Conservation (phyloP, 768 basidiomycete genomes). For the Leccinum barrowsii region DNA sequence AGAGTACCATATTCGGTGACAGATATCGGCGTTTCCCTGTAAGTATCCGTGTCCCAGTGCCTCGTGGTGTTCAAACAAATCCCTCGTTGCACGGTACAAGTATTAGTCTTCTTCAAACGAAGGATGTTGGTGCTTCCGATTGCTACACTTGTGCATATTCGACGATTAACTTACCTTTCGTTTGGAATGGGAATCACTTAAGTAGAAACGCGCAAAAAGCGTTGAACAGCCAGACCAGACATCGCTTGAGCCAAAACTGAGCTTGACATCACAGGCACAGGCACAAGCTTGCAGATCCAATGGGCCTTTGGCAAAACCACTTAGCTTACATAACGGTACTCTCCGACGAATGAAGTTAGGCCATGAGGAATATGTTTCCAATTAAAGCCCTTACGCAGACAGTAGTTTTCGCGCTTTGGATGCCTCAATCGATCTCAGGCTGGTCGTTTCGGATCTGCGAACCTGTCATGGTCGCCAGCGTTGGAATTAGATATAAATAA, state of each 20-base stretch:
- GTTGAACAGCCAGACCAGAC: neutral
- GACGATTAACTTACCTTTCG: neutral
- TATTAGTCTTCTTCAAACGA: neutral
- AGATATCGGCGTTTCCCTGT: neutral
- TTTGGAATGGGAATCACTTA: neutral
- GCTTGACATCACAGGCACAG: constrained; percentile 9
- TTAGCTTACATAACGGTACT: neutral
- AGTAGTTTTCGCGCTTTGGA: neutral
- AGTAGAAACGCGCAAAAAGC: neutral
- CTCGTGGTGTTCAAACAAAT: neutral
- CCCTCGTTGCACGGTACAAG: neutral
- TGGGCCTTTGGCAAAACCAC: neutral
- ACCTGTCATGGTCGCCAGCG: neutral
- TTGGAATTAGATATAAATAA: neutral
- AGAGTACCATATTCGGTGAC: neutral
- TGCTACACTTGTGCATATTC: neutral
- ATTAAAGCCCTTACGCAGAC: neutral
- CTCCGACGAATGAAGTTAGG: neutral
- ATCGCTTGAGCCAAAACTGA: constrained; percentile 1
- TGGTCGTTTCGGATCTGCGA: neutral
- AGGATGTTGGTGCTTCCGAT: neutral
- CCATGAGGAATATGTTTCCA: neutral
- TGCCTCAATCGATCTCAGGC: neutral
- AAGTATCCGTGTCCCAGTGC: neutral
- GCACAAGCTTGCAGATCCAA: neutral